Percentiles rank a stretch among this genome's conserved stretches.
phyloP scores from a whole-genome alignment of 129 eudicot genomes.

The Gnaphalium uliginosum region DNA sequence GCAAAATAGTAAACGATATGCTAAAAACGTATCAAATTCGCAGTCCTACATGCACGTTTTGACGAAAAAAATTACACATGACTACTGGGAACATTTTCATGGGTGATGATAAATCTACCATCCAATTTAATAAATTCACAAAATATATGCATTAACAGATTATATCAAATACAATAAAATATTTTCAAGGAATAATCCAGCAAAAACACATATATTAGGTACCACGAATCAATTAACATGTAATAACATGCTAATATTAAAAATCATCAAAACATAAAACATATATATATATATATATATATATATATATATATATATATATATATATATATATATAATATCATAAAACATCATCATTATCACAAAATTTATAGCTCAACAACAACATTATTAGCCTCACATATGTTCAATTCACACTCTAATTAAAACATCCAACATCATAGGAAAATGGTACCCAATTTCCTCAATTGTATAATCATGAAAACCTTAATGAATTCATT shows the following conservation, averaged over 20 bases:
- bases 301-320: background rate
- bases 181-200: constrained; percentile 14
- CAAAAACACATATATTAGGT: constrained; percentile 6
- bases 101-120: too few relatives aligned
- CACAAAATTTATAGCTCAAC: constrained; percentile 31
- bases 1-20: too few relatives aligned
- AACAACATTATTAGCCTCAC: constrained; percentile 11
- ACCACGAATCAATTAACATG: constrained; percentile 2
- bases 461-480: constrained; percentile 27
- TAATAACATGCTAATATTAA: background rate
- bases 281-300: too few relatives aligned
- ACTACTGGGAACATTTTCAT: too few relatives aligned
- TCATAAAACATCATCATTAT: background rate
- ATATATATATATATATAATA: background rate
- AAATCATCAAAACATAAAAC: background rate
- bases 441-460: constrained; percentile 27
- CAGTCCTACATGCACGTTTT: too few relatives aligned
- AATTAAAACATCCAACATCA: constrained; percentile 36
- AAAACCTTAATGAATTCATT: background rate
- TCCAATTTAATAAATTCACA: too few relatives aligned
- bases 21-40: too few relatives aligned
- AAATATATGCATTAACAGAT: too few relatives aligned
- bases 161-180: too few relatives aligned
- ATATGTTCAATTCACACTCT: background rate
- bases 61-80: too few relatives aligned